Percentiles rank a stretch among this genome's conserved stretches.
Conservation (phyloP, 345 rosid species). For the Lumnitzera racemosa region DNA sequence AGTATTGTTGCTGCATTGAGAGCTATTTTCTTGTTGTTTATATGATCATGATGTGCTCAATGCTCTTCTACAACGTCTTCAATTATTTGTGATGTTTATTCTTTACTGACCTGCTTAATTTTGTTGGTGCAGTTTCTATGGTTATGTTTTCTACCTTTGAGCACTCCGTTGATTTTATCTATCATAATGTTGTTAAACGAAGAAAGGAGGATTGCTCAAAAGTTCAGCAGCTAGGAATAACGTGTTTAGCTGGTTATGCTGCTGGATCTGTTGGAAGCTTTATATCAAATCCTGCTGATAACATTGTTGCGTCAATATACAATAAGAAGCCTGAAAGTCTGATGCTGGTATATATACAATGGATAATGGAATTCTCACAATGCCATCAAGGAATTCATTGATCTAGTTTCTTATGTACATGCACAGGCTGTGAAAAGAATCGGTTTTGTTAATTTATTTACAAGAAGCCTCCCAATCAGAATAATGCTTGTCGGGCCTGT, state of each 20-base stretch:
- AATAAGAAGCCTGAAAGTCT: constrained; percentile 44
- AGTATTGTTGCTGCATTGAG: too few species aligned
- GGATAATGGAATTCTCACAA: background rate
- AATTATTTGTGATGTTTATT: too few species aligned
- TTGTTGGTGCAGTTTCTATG: constrained; percentile 40
- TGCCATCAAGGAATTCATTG: background rate
- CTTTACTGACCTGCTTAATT: background rate
- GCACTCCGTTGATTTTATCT: constrained; percentile 37
- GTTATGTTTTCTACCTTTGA: constrained; percentile 49
- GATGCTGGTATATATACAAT: constrained; percentile 27
- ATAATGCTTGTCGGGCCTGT: constrained; percentile 53
- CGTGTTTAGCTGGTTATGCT: constrained; percentile 42
- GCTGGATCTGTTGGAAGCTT: constrained; percentile 47
- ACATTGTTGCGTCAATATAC: constrained; percentile 42
- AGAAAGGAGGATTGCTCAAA: constrained; percentile 41
- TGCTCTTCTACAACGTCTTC: too few species aligned
- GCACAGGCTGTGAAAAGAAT: constrained; percentile 51
- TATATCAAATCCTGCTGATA: constrained; percentile 57
- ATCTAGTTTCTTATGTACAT: background rate
- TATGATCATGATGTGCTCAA: too few species aligned
- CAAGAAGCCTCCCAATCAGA: constrained; percentile 62
- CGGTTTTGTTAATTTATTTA: constrained; percentile 45
- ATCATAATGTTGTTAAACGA: constrained; percentile 21
- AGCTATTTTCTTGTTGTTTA: too few species aligned
- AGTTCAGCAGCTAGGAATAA: constrained; percentile 43